Percentiles rank a stretch among this genome's conserved stretches.
Conservation (phyloP, 805 yeast species). For the Metschnikowia santaceciliae region DNA sequence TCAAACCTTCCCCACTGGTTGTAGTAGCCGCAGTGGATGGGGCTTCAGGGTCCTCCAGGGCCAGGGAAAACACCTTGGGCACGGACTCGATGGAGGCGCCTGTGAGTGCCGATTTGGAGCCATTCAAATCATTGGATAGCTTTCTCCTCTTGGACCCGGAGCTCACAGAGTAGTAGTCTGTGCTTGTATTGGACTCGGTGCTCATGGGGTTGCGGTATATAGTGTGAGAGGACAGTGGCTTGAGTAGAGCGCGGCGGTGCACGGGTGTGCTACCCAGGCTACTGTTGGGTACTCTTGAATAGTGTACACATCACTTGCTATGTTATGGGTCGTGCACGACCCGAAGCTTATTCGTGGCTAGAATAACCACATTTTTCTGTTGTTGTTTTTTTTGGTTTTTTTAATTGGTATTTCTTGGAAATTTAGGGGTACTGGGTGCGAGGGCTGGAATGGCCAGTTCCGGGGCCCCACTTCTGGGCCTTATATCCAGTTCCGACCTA, state of each 20-base stretch:
- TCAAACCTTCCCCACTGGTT: no score
- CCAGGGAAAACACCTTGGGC: background rate
- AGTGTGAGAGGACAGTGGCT: background rate
- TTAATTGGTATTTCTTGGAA: no score
- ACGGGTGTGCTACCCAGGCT: background rate
- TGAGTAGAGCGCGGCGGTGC: background rate
- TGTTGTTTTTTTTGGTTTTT: no score
- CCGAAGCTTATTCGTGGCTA: no score
- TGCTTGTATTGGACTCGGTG: background rate
- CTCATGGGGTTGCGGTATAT: conserved; percentile 1
- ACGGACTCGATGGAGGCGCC: background rate
- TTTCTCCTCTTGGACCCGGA: conserved; percentile 3
- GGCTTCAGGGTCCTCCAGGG: background rate
- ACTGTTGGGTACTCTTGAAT: background rate
- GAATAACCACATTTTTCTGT: no score
- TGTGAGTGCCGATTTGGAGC: background rate
- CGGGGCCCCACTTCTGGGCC: no score
- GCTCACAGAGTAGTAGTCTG: conserved; percentile 3
- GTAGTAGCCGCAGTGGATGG: background rate
- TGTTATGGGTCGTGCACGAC: no score
- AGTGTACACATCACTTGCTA: no score
- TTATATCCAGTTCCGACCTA: no score
- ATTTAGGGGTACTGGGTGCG: no score
- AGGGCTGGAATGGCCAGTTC: no score
- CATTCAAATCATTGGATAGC: background rate